Conservation (phyloP, 768 basidiomycete species). For the Panellus pusillus region DNA sequence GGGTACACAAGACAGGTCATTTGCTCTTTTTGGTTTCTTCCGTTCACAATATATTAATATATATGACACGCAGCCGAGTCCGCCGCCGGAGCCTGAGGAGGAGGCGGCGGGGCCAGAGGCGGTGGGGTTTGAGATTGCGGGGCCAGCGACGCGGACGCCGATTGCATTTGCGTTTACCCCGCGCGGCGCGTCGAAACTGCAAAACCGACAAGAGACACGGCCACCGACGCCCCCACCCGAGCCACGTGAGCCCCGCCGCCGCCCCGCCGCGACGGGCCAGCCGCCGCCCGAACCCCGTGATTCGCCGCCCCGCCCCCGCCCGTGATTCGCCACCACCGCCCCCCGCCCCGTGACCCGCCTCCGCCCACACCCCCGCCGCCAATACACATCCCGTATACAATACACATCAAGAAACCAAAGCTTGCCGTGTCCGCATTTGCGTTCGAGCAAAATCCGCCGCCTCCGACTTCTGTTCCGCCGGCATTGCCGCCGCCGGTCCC, state of each 20-base stretch:
- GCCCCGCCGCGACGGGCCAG: not conserved
- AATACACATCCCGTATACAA: conserved; percentile 14
- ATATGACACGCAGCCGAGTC: too few relatives aligned
- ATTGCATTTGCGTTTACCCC: conserved; percentile 10
- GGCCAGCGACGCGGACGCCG: not conserved
- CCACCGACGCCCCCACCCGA: conserved; percentile 29
- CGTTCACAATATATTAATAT: too few relatives aligned
- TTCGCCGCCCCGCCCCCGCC: conserved; percentile 39
- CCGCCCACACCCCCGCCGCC: conserved; percentile 21
- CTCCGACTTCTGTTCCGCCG: conserved; percentile 18
- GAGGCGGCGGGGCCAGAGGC: conserved; percentile 32
- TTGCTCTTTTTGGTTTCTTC: conserved; percentile 11
- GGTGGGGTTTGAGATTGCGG: conserved; percentile 3
- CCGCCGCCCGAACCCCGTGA: conserved; percentile 12
- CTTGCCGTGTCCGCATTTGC: too few relatives aligned
- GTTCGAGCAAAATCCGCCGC: not conserved
- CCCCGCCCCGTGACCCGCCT: conserved; percentile 33
- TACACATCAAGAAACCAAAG: conserved; percentile 15
- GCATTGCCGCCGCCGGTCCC: conserved; percentile 30
- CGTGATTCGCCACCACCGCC: too few relatives aligned
- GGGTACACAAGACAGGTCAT: conserved; percentile 34
- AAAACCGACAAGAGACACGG: conserved; percentile 14
- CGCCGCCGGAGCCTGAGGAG: conserved; percentile 34
- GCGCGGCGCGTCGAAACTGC: conserved; percentile 23
- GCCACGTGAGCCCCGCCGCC: conserved; percentile 27